Evolutionary conservation across 306 rosid species (phyloP), one percentile per base, ranked within the genome.

Genomic region (Trichosanthes truncata): DNA sequence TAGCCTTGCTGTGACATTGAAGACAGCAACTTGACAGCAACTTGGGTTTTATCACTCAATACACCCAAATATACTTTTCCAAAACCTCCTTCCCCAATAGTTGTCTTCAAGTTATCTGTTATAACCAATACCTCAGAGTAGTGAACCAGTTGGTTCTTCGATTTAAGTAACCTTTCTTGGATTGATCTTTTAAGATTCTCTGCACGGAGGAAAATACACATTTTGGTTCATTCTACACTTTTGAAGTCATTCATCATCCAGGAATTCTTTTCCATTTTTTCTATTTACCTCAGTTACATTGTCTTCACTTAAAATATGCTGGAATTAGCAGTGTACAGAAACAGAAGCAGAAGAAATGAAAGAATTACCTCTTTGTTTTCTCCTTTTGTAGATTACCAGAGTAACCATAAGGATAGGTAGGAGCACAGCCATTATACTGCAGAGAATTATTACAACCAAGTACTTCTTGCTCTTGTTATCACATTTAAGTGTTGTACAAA

Each of bases 41-140:
- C 89, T 81, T 79, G 65, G 18, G 59, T 68, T 15, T 29, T 82
- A 68, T 79, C 71, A 4, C 69, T 48, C 29, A 86, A 57, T 8
- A 31, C 74, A 49, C 89, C 89, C 20, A 43, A 63, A 40, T 84
- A 86, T 31, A 86, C 92, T 23, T 83, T 79, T 26, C 87, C 92
- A 75, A 88, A 88, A 45, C 88, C 91, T 23, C 91, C 88, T 81
- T 61, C 73, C 38, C 88, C 89, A 51, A 88, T 68, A 36, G 63
- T 48, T 2, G 79, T 83, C 43, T 65, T 66, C 26, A 81, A 81
- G 71, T 89, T 67, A 23, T 83, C 81, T 3, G 91, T 86, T 10
- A 88, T 86, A 10, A 38, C 29, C 14, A 78, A 9, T 60, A 87
- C 41, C 41, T 87, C 86, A 0, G 60, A 51, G 60, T 74, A 86